Evolutionary conservation across 2,329 filamentous ascomycete species (phyloP), one percentile per base, ranked within the genome.

Genomic region (Paecilomyces sp.): DNA sequence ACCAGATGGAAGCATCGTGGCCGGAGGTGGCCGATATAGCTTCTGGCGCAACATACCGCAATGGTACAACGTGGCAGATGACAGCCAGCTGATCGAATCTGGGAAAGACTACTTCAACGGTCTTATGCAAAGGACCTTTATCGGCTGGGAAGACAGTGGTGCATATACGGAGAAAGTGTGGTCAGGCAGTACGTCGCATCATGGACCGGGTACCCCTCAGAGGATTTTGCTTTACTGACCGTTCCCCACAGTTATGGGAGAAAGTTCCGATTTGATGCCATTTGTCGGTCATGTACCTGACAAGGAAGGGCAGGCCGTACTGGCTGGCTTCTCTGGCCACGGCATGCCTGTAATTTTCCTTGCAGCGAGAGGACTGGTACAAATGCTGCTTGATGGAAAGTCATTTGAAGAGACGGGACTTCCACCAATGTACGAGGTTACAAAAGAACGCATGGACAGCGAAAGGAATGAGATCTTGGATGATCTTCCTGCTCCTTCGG

Each of bases 331-430:
- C 63, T 86, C 87, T 63, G 87, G 87, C 0, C 85, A 88, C 68
- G 85, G 85, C 0, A 88, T 88, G 86, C 85, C 85, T 1, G 70
- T 85, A 34, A 84, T 84, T 58, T 82, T 85, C 74, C 82, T 85
- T 68, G 82, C 80, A 30, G 85, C 85, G 0, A 79, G 81, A 64
- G 86, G 81, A 47, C n/a, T 47, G 6, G n/a, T 47, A 9, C 41
- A 47, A n/a, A 47, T 47, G n/a, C 41, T 47, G 15, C 15, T 15
- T 47, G 41, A 47, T 18, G 41, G 41, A 15, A 47, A 47, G 7
- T 47, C 41, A 3, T 47, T 22, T 15, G 41, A 47, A 15, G n/a
- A 47, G 41, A 22, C 41, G 41, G 41, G 8, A n/a, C 41, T 47
- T 47, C n/a, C 41, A 18, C n/a, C 41, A 8, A 18, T 47, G 41